Evolutionary conservation across 768 basidiomycete genomes (phyloP), one percentile per base, ranked within the genome.

Genomic region (Lentinula sp.): DNA sequence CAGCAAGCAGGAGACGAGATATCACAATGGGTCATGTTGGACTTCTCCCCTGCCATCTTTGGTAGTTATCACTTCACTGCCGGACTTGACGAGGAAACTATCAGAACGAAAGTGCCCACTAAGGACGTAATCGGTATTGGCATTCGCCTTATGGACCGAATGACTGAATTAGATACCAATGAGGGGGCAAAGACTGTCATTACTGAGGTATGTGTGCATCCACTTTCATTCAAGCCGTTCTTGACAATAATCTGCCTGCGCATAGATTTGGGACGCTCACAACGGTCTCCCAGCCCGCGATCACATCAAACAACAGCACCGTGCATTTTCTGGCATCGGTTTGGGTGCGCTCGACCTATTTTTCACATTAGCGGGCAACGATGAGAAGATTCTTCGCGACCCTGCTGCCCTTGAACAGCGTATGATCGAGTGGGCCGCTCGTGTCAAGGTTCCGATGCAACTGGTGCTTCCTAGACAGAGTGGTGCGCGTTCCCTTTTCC

Each of bases 41-140:
- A 62, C 28, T 57, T 59, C 37, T 62, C 57, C 18, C 62, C 58
- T 9, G 33, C 55, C 4, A 57, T 46, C n/a, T 62, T 62, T 35
- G 42, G 37, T 4, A 56, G 54, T 41, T 56, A 56, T 56, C 54
- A 56, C 10, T 56, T 56, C 37, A 56, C 54, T 2, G 33, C 12
- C 2, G 54, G 33, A 8, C 36, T 56, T 10, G 54, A 56, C 16
- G 54, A 56, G 37, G 54, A 56, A 18, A 56, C 42, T 13, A 56
- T 56, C 28, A 39, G 39, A 28, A 56, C 54, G 28, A 56, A 18
- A 16, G 36, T 43, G 5, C 54, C 54, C n/a, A 56, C 37, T 6
- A 56, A 56, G 54, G 42, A 56, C 15, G 23, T 56, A 1, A 56
- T 56, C n/a, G 42, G 37, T 5, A 43, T 56, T 10, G 54, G 37